A percentile compares a stretch with the other conserved stretches of the same genome.
Conservation (phyloP, 495 filamentous ascomycete species). For the Xylaria curta region DNA sequence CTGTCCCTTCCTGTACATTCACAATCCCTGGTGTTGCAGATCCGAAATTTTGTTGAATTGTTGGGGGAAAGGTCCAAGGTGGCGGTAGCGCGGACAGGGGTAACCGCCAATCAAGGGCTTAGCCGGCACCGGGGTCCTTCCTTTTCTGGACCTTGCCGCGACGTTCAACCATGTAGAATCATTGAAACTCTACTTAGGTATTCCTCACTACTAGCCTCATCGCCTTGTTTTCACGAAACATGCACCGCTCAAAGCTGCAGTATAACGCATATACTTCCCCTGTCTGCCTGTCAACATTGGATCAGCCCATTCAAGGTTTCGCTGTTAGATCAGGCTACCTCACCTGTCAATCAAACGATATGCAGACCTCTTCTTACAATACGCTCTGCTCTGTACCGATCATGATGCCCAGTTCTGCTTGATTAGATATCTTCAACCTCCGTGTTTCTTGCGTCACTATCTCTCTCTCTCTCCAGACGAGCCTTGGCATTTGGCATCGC, state of each 20-base stretch:
- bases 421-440: not conserved
- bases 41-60: slow-evolving; percentile 47
- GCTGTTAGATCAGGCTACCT: not conserved
- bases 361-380: not conserved
- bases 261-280: not conserved
- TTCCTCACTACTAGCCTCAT: not conserved
- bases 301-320: slow-evolving; percentile 1
- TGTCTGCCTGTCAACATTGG: not conserved
- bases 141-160: slow-evolving; percentile 26
- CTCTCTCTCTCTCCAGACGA: not conserved
- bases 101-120: slow-evolving; percentile 31
- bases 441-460: not conserved
- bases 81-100: slow-evolving; percentile 34
- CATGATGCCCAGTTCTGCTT: no score
- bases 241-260: not conserved
- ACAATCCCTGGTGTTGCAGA: slow-evolving; percentile 20
- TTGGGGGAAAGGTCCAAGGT: slow-evolving; percentile 36
- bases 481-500: not conserved
- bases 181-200: not conserved
- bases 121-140: slow-evolving; percentile 33
- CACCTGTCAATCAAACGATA: slow-evolving; percentile 3
- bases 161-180: not conserved
- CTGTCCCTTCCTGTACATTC: not conserved
- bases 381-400: not conserved
- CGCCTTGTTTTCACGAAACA: not conserved